Evolutionary conservation across 306 rosid genomes (phyloP).

Genomic region (Rosa rugosa): DNA sequence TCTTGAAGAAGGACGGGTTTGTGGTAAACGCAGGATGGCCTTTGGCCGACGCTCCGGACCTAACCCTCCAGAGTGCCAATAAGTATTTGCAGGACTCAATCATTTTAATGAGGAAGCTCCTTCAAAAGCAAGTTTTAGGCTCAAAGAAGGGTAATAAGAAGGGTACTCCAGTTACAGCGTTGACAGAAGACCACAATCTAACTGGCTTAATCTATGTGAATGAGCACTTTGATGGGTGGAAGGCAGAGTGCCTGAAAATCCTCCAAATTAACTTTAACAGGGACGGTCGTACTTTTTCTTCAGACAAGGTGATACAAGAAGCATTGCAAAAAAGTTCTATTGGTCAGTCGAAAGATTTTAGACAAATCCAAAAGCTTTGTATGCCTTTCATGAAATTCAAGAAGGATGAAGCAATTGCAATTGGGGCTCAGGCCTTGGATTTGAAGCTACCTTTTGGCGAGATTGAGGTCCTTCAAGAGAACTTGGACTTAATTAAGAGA

Average conservation of each 20-base stretch:
- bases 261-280: constrained; percentile 55
- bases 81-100: constrained; percentile 85
- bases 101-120: constrained; percentile 80
- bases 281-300: constrained; percentile 43
- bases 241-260: constrained; percentile 75
- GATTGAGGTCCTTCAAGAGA: constrained; percentile 79
- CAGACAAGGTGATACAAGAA: constrained; percentile 56
- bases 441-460: constrained; percentile 87
- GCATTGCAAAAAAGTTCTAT: constrained; percentile 62
- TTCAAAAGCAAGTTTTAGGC: constrained; percentile 78
- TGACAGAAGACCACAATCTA: constrained; percentile 45
- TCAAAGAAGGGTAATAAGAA: constrained; percentile 69
- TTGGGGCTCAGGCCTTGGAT: constrained; percentile 76
- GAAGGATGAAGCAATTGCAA: constrained; percentile 68
- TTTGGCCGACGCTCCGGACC: constrained; percentile 62
- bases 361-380: constrained; percentile 65
- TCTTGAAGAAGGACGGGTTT: constrained; percentile 82
- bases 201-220: constrained; percentile 70
- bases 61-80: constrained; percentile 72
- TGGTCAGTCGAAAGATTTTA: constrained; percentile 59
- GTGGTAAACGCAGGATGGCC: constrained; percentile 91
- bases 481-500: constrained; percentile 76
- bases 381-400: constrained; percentile 91
- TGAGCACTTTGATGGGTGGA: constrained; percentile 84
- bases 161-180: constrained; percentile 46